Evolutionary conservation across 345 rosid genomes (phyloP), one percentile per base, ranked within the genome.

Genomic region (Gossypium bickii): DNA sequence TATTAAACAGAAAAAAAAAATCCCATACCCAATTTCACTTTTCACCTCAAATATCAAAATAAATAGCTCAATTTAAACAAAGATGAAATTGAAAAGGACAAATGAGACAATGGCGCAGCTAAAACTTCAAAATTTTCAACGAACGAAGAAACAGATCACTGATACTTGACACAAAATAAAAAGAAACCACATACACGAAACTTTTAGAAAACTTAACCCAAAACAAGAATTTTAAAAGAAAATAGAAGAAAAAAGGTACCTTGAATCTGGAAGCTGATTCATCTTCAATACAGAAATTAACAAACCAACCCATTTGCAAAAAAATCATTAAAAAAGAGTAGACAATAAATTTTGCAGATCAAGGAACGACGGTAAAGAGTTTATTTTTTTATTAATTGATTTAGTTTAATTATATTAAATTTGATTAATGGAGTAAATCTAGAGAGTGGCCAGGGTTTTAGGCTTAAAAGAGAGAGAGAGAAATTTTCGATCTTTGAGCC

Each of bases 281-380:
- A 51, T 75, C 74, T 43, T 73, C 58, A 45, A 16, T 51, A 69
- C 12, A 27, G 12, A 27, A 74, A 72, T 66, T 48, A 69, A 62
- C 66, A 38, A 27, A 16, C 9, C 8, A 67, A 60, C 85, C 82
- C 87, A 83, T 76, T 75, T 20, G 49, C 59, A 47, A 71, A 78
- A 56, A 8, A 51, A 48, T 11, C 64, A 66, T 22, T 20, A 7
- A 67, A 25, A 9, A 60, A 18, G 13, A 60, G 53, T 17, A 43
- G 53, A 43, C 16, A 66, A 45, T 70, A 64, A 67, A 64, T 68
- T 72, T 77, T 79, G 81, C 77, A 84, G 87, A 87, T 86, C 91
- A 86, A 78, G 80, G 78, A 75, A 62, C 51, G 67, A 24, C 41
- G 41, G 41, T 34, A 38, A 44, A 58, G 24, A 58, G n/a, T 13